Conservation (phyloP, 1,139 yeast genomes). For the Kodamaea plutei region DNA sequence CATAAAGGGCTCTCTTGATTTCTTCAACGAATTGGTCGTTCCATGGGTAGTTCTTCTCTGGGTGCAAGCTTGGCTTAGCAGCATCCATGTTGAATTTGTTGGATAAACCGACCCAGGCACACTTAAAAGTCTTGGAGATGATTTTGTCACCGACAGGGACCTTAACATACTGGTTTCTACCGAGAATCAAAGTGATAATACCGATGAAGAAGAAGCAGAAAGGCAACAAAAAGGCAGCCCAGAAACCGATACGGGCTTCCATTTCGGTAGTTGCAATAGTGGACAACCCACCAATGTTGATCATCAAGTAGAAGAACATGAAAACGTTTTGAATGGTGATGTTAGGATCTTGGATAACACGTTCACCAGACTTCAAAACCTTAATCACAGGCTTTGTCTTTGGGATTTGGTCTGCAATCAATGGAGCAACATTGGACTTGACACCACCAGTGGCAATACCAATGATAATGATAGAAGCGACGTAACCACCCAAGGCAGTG, state of each 20-base stretch:
- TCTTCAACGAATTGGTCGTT: slow-evolving; percentile 60
- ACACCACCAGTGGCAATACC: slow-evolving; percentile 83
- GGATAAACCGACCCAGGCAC: slow-evolving; percentile 41
- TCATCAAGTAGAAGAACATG: slow-evolving; percentile 27
- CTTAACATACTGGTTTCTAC: slow-evolving; percentile 55
- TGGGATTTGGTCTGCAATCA: slow-evolving; percentile 71
- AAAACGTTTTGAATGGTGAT: slow-evolving; percentile 25
- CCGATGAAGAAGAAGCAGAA: slow-evolving; percentile 65
- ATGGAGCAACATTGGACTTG: slow-evolving; percentile 73
- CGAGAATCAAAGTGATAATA: slow-evolving; percentile 49
- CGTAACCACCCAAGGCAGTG: slow-evolving; percentile 49
- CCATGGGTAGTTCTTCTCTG: slow-evolving; percentile 50
- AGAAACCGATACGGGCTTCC: slow-evolving; percentile 23
- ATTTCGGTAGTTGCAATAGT: slow-evolving; percentile 25
- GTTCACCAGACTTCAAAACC: slow-evolving; percentile 23
- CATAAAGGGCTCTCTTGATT: slow-evolving; percentile 52
- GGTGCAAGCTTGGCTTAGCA: slow-evolving; percentile 52
- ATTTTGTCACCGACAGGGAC: slow-evolving; percentile 63
- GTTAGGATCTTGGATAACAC: slow-evolving; percentile 24
- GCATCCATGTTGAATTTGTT: slow-evolving; percentile 49
- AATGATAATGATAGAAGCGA: slow-evolving; percentile 60
- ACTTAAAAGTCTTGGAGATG: slow-evolving; percentile 51
- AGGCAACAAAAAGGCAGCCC: slow-evolving; percentile 45
- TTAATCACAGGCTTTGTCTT: slow-evolving; percentile 20
- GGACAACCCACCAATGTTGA: slow-evolving; percentile 23